These are phyloP conservation scores for Argentina anserina DNA, from an alignment of 306 rosid species.

Conservation along the genomic window DNA sequence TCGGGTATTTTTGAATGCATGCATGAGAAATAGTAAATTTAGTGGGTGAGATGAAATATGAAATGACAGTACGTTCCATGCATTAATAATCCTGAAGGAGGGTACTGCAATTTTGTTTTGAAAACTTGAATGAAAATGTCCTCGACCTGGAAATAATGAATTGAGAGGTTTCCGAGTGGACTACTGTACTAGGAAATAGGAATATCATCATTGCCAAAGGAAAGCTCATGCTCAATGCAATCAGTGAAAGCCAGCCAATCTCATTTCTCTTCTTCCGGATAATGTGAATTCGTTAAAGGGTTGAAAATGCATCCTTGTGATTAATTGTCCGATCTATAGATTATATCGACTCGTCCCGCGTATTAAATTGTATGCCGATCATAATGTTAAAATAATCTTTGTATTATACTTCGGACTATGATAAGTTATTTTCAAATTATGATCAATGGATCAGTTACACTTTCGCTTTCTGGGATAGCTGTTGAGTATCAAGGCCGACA, in stretches of 20 bases:
- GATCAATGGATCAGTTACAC: background rate
- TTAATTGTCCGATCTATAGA: too few species aligned
- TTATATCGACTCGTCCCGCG: too few species aligned
- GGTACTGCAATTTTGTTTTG: background rate
- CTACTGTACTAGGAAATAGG: background rate
- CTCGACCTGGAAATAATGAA: background rate
- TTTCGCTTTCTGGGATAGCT: conserved; percentile 17
- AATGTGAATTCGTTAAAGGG: too few species aligned
- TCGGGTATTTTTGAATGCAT: background rate
- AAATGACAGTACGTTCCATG: background rate
- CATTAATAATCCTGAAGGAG: background rate
- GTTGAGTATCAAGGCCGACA: background rate
- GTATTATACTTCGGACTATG: background rate
- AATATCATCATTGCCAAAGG: background rate
- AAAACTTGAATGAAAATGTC: background rate
- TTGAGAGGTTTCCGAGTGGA: background rate
- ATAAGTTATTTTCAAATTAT: background rate
- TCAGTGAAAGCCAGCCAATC: background rate
- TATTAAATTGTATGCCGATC: too few species aligned
- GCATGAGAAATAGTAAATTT: background rate
- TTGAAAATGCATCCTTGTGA: too few species aligned
- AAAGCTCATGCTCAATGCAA: background rate
- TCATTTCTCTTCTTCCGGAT: too few species aligned
- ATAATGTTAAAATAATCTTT: background rate
- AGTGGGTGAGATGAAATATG: background rate